Conservation (phyloP, 768 basidiomycete genomes). For the Russula compacta region DNA sequence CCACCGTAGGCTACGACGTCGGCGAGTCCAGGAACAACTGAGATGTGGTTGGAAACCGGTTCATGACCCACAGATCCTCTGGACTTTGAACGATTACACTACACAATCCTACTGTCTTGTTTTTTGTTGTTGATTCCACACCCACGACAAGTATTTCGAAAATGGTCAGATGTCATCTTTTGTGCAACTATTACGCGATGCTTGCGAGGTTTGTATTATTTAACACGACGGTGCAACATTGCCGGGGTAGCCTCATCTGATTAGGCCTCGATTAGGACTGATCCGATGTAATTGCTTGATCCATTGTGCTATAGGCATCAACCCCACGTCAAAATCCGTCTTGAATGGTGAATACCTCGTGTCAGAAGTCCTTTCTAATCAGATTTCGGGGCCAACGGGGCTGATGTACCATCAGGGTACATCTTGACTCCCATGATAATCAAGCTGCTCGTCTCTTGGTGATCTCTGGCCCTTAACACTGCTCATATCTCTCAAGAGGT, state of each 20-base stretch:
- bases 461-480: neutral
- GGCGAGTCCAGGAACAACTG: neutral
- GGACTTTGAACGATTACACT: neutral
- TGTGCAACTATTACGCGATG: neutral
- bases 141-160: neutral
- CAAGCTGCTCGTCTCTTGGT: neutral
- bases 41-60: neutral
- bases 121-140: neutral
- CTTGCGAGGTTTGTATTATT: too few species aligned
- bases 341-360: neutral
- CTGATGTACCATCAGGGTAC: neutral
- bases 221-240: too few species aligned
- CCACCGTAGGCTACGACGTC: neutral
- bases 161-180: neutral
- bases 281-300: too few species aligned
- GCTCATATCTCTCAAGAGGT: neutral
- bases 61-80: neutral
- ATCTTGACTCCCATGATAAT: neutral
- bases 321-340: constrained; percentile 10
- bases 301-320: neutral
- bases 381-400: neutral
- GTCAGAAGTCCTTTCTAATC: too few species aligned
- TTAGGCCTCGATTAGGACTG: too few species aligned
- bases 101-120: neutral
- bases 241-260: too few species aligned